Evolutionary conservation across 2,329 filamentous ascomycete genomes (phyloP).

Genomic region (Aspergillus floridensis): DNA sequence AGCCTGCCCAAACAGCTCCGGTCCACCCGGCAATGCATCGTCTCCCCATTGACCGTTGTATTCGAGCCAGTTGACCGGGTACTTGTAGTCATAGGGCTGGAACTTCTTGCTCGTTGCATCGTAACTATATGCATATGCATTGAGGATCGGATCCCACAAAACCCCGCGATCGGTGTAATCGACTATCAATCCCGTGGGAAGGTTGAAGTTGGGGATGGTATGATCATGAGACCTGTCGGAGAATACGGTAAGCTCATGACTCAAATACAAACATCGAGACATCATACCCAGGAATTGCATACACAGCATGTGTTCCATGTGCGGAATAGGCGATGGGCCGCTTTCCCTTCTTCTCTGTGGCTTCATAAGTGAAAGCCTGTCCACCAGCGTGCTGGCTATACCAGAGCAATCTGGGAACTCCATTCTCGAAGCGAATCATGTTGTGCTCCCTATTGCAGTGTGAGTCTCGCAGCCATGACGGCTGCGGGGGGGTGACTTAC

Average conservation of each 20-base stretch:
- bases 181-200: constrained; percentile 53
- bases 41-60: constrained; percentile 64
- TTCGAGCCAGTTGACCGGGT: constrained; percentile 55
- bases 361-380: constrained; percentile 60
- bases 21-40: constrained; percentile 53
- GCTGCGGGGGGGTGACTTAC: constrained; percentile 27
- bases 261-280: background rate
- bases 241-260: background rate
- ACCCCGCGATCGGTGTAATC: constrained; percentile 56
- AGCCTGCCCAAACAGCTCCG: constrained; percentile 53
- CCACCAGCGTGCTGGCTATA: constrained; percentile 63
- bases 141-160: constrained; percentile 60
- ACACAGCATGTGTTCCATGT: constrained; percentile 64
- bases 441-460: constrained; percentile 56
- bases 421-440: constrained; percentile 63
- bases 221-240: constrained; percentile 57
- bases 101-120: constrained; percentile 45
- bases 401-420: constrained; percentile 57
- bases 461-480: background rate
- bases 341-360: constrained; percentile 53
- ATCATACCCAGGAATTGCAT: constrained; percentile 53
- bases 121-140: constrained; percentile 57
- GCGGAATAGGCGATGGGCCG: constrained; percentile 59
- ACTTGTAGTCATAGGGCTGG: constrained; percentile 44
- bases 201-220: constrained; percentile 59